phyloP scores from a whole-genome alignment of 1,284 basidiomycete species.

The Marasmius tenuissimus region DNA sequence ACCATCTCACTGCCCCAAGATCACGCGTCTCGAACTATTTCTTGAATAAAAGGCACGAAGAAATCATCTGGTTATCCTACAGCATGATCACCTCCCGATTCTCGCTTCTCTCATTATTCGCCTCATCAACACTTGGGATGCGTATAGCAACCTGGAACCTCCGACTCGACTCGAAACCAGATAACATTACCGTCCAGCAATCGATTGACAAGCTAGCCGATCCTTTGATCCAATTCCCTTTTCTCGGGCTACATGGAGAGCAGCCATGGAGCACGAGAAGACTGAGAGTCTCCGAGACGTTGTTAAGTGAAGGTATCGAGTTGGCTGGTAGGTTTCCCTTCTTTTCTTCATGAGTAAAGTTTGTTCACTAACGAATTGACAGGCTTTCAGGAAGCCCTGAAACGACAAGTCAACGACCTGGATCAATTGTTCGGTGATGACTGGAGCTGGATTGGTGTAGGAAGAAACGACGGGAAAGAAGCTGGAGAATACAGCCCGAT shows the following conservation, averaged over 20 bases:
- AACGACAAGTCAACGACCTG: constrained; percentile 61
- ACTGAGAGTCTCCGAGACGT: constrained; percentile 44
- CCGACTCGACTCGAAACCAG: constrained; percentile 52
- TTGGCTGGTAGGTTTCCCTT: constrained; percentile 33
- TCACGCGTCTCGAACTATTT: too few relatives aligned
- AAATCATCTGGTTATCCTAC: background rate
- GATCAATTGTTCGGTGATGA: constrained; percentile 52
- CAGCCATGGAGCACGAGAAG: constrained; percentile 54
- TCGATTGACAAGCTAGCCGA: constrained; percentile 43
- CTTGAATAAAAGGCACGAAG: too few relatives aligned
- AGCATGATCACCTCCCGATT: background rate
- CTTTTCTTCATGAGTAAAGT: background rate
- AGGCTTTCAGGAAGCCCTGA: constrained; percentile 64
- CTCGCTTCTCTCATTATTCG: background rate
- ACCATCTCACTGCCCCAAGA: too few relatives aligned
- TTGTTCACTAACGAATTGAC: constrained; percentile 21
- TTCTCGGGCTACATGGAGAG: constrained; percentile 35
- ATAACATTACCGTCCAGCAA: constrained; percentile 48
- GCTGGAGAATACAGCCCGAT: constrained; percentile 66
- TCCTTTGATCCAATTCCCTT: constrained; percentile 37
- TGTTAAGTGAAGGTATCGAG: constrained; percentile 39
- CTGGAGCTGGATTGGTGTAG: constrained; percentile 62
- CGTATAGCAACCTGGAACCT: constrained; percentile 54
- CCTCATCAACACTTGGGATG: constrained; percentile 20
- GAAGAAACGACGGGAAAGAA: constrained; percentile 56